Evolutionary conservation across 1,139 yeast species (phyloP).

Genomic region (Blastobotrys serpentis): DNA sequence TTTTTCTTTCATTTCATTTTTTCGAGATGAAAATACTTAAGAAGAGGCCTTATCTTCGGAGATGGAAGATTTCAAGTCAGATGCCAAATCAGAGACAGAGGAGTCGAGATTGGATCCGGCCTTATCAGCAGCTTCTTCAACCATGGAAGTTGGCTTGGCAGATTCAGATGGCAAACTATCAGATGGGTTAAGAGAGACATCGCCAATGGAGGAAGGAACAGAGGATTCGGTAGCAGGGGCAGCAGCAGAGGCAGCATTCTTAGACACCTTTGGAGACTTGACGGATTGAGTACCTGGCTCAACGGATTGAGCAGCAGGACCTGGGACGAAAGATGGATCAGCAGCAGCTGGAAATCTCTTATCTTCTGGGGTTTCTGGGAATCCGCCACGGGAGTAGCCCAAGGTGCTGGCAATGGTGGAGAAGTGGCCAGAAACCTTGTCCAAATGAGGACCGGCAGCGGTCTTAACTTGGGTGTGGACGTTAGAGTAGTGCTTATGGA

Average conservation of each 20-base stretch:
- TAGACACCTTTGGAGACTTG: constrained; percentile 33
- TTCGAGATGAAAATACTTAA: not conserved
- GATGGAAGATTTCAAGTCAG: constrained; percentile 24
- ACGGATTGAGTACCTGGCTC: constrained; percentile 15
- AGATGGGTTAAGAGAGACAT: constrained; percentile 12
- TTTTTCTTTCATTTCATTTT: too few species aligned
- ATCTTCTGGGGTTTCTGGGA: constrained; percentile 29
- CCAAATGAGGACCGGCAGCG: constrained; percentile 45
- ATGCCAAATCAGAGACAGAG: constrained; percentile 21
- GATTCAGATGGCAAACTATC: constrained; percentile 19
- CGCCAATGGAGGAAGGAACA: constrained; percentile 9
- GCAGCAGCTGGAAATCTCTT: constrained; percentile 18
- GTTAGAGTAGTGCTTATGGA: constrained; percentile 53
- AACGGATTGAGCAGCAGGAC: constrained; percentile 21
- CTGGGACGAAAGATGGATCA: constrained; percentile 17
- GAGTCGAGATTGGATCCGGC: constrained; percentile 6
- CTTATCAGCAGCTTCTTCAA: constrained; percentile 19
- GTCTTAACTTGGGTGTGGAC: constrained; percentile 55
- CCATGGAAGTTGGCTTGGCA: constrained; percentile 17
- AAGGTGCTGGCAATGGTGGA: constrained; percentile 56
- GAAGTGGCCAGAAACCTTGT: constrained; percentile 39
- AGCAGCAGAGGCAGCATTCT: constrained; percentile 29
- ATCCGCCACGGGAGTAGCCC: constrained; percentile 39
- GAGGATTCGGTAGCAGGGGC: constrained; percentile 13
- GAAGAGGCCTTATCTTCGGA: constrained; percentile 21